phyloP scores from a whole-genome alignment of 2,329 filamentous ascomycete genomes.

The Penicillium sp. region DNA sequence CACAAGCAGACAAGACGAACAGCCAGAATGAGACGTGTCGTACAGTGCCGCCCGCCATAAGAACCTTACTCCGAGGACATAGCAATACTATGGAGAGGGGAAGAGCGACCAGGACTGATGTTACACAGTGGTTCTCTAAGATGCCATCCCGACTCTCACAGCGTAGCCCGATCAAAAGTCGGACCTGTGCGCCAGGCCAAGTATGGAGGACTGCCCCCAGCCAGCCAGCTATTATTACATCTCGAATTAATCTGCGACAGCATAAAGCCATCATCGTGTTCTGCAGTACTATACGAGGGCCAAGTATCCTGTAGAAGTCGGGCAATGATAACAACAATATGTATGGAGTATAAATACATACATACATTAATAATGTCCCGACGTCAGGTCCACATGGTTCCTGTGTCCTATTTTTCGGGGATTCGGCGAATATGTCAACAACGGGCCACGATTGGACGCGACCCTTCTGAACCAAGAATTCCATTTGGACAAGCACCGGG shows the following conservation, averaged over 20 bases:
- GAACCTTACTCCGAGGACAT: constrained; percentile 22
- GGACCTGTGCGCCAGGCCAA: constrained; percentile 11
- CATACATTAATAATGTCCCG: constrained; percentile 5
- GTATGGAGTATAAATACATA: too few species aligned
- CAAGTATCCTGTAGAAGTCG: background rate
- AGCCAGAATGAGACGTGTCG: constrained; percentile 4
- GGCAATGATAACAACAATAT: background rate
- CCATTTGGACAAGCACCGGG: background rate
- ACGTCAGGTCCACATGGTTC: constrained; percentile 40
- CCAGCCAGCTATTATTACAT: background rate
- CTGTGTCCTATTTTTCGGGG: constrained; percentile 17
- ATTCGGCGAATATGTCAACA: constrained; percentile 8
- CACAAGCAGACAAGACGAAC: background rate
- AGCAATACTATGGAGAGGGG: background rate
- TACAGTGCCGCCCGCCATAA: constrained; percentile 16
- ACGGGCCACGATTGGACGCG: constrained; percentile 11
- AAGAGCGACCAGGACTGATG: background rate
- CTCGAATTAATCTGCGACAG: background rate
- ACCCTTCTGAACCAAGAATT: background rate
- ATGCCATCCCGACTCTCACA: constrained; percentile 9
- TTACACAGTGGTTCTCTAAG: background rate
- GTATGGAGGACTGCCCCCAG: background rate
- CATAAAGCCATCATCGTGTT: background rate
- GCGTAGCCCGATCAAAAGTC: constrained; percentile 8
- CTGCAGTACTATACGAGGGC: background rate